Percentiles rank a stretch among this genome's conserved stretches.
Evolutionary conservation across 192 early-diverging fungal genomes (phyloP).

Genomic region (Coemansia sp.): DNA sequence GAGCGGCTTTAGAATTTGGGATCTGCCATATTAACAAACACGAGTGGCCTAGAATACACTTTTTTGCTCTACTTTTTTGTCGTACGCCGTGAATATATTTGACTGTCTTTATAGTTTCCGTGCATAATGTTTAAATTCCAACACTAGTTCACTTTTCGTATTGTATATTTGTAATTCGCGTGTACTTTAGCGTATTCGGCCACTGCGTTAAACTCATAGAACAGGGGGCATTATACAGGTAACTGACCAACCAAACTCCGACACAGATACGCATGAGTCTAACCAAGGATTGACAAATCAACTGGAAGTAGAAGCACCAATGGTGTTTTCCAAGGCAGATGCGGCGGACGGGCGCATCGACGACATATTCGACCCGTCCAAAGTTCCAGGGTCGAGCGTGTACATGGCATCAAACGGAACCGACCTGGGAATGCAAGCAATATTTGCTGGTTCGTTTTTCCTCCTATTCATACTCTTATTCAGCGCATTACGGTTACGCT

Average conservation of each 20-base stretch:
- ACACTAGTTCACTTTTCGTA: background rate
- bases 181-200: background rate
- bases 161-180: background rate
- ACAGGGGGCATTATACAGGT: background rate
- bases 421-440: constrained; percentile 50
- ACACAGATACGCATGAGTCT: background rate
- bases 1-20: background rate
- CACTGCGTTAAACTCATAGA: background rate
- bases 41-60: background rate
- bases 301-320: background rate
- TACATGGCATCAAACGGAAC: constrained; percentile 51
- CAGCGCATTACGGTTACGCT: constrained; percentile 39
- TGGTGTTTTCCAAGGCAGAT: constrained; percentile 13
- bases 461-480: constrained; percentile 32
- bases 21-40: background rate
- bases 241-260: background rate
- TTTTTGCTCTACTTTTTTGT: background rate
- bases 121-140: background rate
- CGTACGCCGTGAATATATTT: background rate
- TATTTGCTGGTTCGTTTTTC: constrained; percentile 46
- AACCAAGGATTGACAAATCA: background rate
- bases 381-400: constrained; percentile 49
- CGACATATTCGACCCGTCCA: constrained; percentile 47
- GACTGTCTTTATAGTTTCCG: background rate
- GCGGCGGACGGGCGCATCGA: constrained; percentile 17